These are phyloP conservation scores for Cladophialophora bantiana DNA, from an alignment of 2,329 filamentous ascomycete genomes.

Conservation along the genomic window DNA sequence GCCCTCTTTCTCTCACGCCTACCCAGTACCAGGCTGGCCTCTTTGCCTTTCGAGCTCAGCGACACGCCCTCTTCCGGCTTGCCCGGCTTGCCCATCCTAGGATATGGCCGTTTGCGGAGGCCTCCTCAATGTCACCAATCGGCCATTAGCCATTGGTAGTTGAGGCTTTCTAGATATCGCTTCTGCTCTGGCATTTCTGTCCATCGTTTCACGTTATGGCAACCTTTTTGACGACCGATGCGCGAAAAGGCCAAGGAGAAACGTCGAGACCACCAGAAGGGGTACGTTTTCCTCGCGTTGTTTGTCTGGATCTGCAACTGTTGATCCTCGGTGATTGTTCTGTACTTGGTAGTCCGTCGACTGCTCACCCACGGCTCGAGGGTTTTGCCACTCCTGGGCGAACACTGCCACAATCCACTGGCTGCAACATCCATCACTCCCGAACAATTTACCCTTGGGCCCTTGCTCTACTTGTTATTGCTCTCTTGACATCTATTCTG, in stretches of 20 bases:
- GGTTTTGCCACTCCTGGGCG: constrained; percentile 16
- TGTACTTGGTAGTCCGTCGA: neutral
- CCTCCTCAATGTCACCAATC: constrained; percentile 10
- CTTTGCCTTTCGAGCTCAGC: constrained; percentile 11
- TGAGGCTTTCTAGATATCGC: constrained; percentile 13
- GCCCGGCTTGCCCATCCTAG: neutral
- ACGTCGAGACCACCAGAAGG: neutral
- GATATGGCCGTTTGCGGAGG: constrained; percentile 16
- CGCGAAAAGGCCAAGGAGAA: neutral
- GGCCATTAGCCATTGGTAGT: constrained; percentile 10
- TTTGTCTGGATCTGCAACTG: neutral
- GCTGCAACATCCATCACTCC: neutral
- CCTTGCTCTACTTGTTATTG: neutral
- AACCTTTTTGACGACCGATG: neutral
- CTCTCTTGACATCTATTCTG: neutral
- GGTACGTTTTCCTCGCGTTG: neutral
- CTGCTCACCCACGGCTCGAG: neutral
- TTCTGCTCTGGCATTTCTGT: constrained; percentile 15
- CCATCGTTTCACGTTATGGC: constrained; percentile 20
- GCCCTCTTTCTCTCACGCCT: neutral
- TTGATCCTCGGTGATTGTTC: constrained; percentile 7
- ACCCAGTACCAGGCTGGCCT: neutral
- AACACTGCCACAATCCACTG: constrained; percentile 20
- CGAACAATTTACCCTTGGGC: constrained; percentile 12
- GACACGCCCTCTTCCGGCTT: constrained; percentile 22